Conservation (phyloP, 2,329 filamentous ascomycete genomes). For the Colletotrichum truncatum region DNA sequence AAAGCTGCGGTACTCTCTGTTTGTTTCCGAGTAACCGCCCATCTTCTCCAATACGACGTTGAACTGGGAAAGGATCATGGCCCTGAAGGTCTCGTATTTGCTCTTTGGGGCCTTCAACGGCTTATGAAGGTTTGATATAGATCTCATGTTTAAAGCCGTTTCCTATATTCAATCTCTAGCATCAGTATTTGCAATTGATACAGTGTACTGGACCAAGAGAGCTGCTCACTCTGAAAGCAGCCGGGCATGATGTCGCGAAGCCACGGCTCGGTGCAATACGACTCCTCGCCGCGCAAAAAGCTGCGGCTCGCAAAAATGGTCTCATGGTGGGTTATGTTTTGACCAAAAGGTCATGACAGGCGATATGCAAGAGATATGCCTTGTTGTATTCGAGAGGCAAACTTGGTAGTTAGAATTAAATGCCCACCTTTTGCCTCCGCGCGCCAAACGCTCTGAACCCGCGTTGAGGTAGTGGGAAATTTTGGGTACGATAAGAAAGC, state of each 20-base stretch:
- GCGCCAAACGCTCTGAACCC: background rate
- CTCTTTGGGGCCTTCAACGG: too few relatives aligned
- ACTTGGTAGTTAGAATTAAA: background rate
- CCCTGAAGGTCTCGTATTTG: conserved; percentile 29
- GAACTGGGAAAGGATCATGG: conserved; percentile 30
- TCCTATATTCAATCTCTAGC: background rate
- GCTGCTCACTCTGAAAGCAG: conserved; percentile 19
- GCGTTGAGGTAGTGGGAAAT: conserved; percentile 3
- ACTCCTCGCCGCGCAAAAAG: conserved; percentile 10
- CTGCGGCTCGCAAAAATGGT: conserved; percentile 17
- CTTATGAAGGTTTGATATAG: too few relatives aligned
- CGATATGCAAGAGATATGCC: conserved; percentile 7
- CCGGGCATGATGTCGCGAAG: conserved; percentile 23
- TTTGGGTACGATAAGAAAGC: conserved; percentile 26
- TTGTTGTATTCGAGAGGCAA: background rate
- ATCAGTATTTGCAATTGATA: background rate
- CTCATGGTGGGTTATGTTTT: conserved; percentile 23
- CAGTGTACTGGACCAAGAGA: too few relatives aligned
- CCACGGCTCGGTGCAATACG: conserved; percentile 19
- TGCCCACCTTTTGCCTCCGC: conserved; percentile 9
- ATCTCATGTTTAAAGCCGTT: background rate
- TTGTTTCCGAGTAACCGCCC: conserved; percentile 28
- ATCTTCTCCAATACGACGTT: conserved; percentile 22
- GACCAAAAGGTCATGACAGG: conserved; percentile 15
- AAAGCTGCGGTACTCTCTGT: conserved; percentile 29